Conservation (phyloP, 2,329 filamentous ascomycete species). For the Metarhizium sp. region DNA sequence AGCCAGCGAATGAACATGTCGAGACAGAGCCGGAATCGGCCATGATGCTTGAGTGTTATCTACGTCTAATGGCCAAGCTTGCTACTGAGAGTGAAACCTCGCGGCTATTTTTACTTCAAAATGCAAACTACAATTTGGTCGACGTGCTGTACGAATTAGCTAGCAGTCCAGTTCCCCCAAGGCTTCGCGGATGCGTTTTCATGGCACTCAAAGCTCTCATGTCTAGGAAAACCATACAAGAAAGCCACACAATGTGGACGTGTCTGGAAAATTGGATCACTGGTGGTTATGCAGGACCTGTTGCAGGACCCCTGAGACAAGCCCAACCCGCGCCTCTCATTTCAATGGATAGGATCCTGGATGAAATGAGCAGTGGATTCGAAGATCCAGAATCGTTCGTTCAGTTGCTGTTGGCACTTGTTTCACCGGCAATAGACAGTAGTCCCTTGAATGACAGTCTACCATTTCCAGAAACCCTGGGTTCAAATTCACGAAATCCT, state of each 20-base stretch:
- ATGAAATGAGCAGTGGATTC: constrained; percentile 67
- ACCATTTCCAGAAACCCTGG: constrained; percentile 80
- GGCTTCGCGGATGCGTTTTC: constrained; percentile 77
- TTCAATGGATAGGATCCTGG: constrained; percentile 57
- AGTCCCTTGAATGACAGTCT: constrained; percentile 61
- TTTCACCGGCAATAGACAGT: constrained; percentile 54
- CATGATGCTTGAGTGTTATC: constrained; percentile 94
- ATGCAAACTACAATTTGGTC: constrained; percentile 56
- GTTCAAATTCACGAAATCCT: constrained; percentile 62
- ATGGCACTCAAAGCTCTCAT: constrained; percentile 67
- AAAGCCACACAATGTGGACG: constrained; percentile 69
- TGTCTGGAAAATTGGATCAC: constrained; percentile 73
- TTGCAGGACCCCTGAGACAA: constrained; percentile 23
- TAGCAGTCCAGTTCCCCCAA: constrained; percentile 64
- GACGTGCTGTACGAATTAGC: constrained; percentile 71
- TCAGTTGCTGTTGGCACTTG: constrained; percentile 62
- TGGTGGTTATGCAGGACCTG: constrained; percentile 39
- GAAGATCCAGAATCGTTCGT: constrained; percentile 83
- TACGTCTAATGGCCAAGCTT: constrained; percentile 78
- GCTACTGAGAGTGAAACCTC: constrained; percentile 64
- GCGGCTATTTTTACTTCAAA: constrained; percentile 63
- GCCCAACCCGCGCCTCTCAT: constrained; percentile 24
- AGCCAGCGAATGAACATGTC: constrained; percentile 55
- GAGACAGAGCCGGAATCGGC: constrained; percentile 83
- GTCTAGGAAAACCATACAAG: constrained; percentile 57